Evolutionary conservation across 208 protist genomes (phyloP).

Genomic region (Leishmania major): DNA sequence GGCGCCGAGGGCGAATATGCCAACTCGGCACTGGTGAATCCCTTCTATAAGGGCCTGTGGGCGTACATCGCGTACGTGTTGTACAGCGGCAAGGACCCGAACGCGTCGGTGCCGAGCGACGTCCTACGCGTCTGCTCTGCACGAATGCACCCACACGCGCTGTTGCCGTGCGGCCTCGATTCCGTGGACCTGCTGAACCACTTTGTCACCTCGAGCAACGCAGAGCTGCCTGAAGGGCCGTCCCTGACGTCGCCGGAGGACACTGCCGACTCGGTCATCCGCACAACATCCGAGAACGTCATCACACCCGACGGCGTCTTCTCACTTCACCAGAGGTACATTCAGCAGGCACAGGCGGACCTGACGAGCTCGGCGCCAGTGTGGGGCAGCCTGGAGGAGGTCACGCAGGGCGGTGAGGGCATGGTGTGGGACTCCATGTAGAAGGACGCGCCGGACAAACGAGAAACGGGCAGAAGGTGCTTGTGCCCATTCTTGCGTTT

Average conservation of each 20-base stretch:
- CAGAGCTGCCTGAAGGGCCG: conserved; percentile 21
- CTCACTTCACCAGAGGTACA: conserved; percentile 52
- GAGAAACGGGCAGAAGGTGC: background rate
- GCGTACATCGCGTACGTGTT: conserved; percentile 29
- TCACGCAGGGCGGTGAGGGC: background rate
- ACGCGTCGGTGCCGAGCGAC: conserved; percentile 18
- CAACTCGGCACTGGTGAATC: conserved; percentile 51
- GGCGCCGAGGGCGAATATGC: conserved; percentile 36
- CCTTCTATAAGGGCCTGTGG: conserved; percentile 77
- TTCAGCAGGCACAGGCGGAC: conserved; percentile 39
- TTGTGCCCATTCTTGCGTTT: background rate
- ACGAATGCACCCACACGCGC: conserved; percentile 59
- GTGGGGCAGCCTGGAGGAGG: conserved; percentile 4
- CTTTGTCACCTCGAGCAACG: conserved; percentile 47
- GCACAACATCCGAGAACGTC: conserved; percentile 25
- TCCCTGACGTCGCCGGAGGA: conserved; percentile 7
- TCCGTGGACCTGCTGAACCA: conserved; percentile 51
- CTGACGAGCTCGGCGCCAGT: background rate
- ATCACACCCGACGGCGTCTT: conserved; percentile 30
- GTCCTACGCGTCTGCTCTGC: conserved; percentile 54
- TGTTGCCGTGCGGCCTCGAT: conserved; percentile 75
- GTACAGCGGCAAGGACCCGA: conserved; percentile 13
- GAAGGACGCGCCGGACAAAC: background rate
- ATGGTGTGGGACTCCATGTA: conserved; percentile 32
- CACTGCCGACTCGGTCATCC: conserved; percentile 7